Base-by-base conservation (phyloP, 352 stramenopile species). In the Phytophthora citricola region DNA sequence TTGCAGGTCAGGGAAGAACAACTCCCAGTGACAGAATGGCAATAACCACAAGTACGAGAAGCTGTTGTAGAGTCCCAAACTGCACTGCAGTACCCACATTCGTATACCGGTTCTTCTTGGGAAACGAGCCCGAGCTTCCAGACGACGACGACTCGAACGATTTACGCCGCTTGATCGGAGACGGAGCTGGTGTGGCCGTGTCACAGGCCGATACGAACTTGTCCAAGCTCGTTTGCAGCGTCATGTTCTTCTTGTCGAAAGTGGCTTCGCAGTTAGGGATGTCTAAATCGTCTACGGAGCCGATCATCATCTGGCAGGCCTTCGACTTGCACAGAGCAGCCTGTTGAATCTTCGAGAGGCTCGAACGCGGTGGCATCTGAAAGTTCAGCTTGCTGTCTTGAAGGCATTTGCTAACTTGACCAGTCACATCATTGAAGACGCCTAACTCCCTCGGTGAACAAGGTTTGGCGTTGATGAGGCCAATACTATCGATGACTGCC, bases 291-390 rank as follows among this genome's bases (percentile, higher is more conserved):
- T 90, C 80, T 9, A 90, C 59, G 9, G 64, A 57, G 0, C 76
- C 78, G 43, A 91, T 85, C 76, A 90, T 81, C 1, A 67, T 49
- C 43, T 83, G 74, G 48, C 83, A 91, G 1, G 61, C 41, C 15
- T 72, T 71, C 4, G 81, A 71, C 40, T 74, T 72, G 46, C 79
- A 91, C 17, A 92, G 47, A 11, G 62, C 58, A 14, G 51, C 27
- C 20, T 77, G 63, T 20, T 89, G 58, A 0, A 58, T 32, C 47
- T 65, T 70, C 7, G 70, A 51, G 3, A 90, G 56, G 7, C 70
- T 69, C 14, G 31, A 38, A 1, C 52, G 63, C 15, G 79, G 71
- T 4, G 81, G 81, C 39, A 92, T 74, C 6, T 60, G 41, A 27
- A 92, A 69, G 10, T 52, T 66, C 10, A 89, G 22, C 3, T 76